Base-by-base conservation (phyloP, 2,329 filamentous ascomycete genomes). In the Ophiostoma sp. region DNA sequence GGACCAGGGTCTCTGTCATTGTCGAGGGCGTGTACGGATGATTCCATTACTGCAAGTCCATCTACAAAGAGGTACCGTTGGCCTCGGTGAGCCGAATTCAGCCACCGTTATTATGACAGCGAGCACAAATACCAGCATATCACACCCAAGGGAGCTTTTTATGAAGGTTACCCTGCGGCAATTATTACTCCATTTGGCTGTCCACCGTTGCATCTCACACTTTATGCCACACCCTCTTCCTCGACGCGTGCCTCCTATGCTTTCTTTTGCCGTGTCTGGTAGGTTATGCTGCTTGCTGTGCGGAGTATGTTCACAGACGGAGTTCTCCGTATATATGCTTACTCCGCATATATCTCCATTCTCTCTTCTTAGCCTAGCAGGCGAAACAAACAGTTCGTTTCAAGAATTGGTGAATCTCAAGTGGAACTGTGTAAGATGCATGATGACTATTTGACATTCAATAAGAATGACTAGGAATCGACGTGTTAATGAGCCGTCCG, bases 41-140 rank as follows among this genome's bases (percentile, higher is more conserved):
- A 4, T n/a, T 49, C 18, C 49, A 27, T n/a, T 18, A n/a, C 18
- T 9, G n/a, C 5, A 14, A 27, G 11, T 55, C 14, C 2, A 44
- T 44, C 42, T 14, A 9, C 49, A 11, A 4, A 11, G n/a, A 27
- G 49, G 9, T 27, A 4, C 55, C 55, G 55, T 40, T 38, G 36
- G 27, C 27, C 27, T 55, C 18, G 55, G 27, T 38, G 27, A 38
- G 2, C 55, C 55, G 12, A 3, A 60, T 60, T 14, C 12, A 18
- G 55, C 27, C 55, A 60, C 55, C 55, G 55, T 60, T 60, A 12
- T 16, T 5, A 38, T 0, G 9, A 8, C 52, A 38, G 12, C n/a
- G 45, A 47, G 47, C 18, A n/a, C 18, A 52, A n/a, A 16, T 55
- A 55, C 49, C 27, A 60, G 55, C 55, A 60, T 60, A 60, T 60